Percentiles rank a stretch among this genome's conserved stretches.
phyloP scores from a whole-genome alignment of 495 filamentous ascomycete species.

The Penicillium mononematosum region DNA sequence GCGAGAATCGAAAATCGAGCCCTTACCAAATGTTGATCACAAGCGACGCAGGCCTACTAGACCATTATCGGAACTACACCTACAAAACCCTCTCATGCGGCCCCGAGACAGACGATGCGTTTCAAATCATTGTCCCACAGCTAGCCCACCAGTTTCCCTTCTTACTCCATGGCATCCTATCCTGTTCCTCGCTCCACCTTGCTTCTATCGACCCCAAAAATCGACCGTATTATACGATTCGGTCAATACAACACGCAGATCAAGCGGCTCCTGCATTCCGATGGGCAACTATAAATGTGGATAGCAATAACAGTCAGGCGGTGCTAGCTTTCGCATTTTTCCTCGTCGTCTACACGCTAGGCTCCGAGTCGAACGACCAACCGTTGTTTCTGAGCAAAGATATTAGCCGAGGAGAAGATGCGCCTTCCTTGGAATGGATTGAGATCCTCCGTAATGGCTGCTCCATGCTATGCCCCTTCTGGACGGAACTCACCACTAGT shows the following conservation, averaged over 20 bases:
- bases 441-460: neutral
- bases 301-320: slow-evolving; percentile 32
- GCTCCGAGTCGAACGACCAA: neutral
- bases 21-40: slow-evolving; percentile 6
- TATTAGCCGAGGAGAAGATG: neutral
- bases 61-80: slow-evolving; percentile 21
- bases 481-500: neutral
- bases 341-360: slow-evolving; percentile 31
- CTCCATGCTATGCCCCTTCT: neutral
- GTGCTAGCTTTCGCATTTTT: slow-evolving; percentile 37
- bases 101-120: slow-evolving; percentile 21
- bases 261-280: slow-evolving; percentile 34
- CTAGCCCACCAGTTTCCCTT: slow-evolving; percentile 27
- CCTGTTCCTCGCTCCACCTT: slow-evolving; percentile 34
- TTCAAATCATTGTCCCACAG: slow-evolving; percentile 20
- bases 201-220: slow-evolving; percentile 20
- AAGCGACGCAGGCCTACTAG: slow-evolving; percentile 16
- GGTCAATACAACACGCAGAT: slow-evolving; percentile 29
- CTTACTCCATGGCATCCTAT: slow-evolving; percentile 37
- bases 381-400: neutral
- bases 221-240: slow-evolving; percentile 19
- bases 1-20: neutral
- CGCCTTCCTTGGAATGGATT: neutral
- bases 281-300: slow-evolving; percentile 23
- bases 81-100: slow-evolving; percentile 13